Base-by-base conservation (phyloP, 495 filamentous ascomycete genomes). In the Neurospora sublineolata region DNA sequence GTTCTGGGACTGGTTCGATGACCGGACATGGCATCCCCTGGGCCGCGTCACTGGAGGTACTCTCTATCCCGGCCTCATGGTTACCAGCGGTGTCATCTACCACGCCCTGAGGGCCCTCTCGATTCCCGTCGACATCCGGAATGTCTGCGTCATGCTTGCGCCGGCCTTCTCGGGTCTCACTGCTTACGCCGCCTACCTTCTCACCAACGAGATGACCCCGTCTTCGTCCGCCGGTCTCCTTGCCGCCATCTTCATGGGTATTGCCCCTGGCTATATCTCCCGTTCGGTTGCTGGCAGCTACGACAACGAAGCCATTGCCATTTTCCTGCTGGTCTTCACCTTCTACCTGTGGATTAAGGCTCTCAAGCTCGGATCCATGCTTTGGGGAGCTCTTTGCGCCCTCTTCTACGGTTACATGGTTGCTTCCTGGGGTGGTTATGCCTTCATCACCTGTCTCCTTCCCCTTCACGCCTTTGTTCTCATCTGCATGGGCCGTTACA, bases 1-100 rank as follows among this genome's bases (percentile, higher is more conserved):
- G 80, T 99, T 99, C 80, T 99, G 96, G 96, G 94, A 99, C 83
- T 99, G 96, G 96, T 99, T 99, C 79, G 96, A 99, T 84, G 96
- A 99, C 86, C 90, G 95, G 85, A 99, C 96, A 88, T 99, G 96
- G 96, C 95, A 99, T 83, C 96, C 96, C 73, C 91, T 99, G 72
- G 96, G 96, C 72, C 93, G 96, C 84, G 96, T 99, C 76, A 99
- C 96, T 72, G 96, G 96, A 82, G 96, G 96, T 77, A 99, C 96
- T 30, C 89, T 99, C 71, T 99, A 99, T 80, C 96, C 96, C 23
- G 96, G 96, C 76, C 87, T 99, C 74, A 99, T 99, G 96, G 96
- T 98, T 77, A 99, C 96, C 76, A 97, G 94, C 83, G 96, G 96
- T 74, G 89, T 87, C 75, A 98, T 98, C 82, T 98, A 97, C 85